Conservation (phyloP, 805 yeast species). For the Metschnikowia anglica region DNA sequence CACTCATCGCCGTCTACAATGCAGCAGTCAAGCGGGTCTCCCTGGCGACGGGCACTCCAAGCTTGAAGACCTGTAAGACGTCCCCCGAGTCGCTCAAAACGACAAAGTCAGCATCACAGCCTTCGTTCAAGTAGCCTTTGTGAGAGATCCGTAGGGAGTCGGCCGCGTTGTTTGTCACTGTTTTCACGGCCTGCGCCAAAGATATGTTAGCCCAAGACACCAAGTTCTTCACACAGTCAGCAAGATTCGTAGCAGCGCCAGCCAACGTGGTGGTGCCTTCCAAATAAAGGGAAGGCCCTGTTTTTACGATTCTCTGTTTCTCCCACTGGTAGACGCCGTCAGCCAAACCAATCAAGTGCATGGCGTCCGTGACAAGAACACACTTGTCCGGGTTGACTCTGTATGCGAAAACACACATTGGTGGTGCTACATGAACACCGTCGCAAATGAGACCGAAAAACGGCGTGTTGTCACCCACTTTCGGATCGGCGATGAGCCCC, state of each 20-base stretch:
- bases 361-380: slow-evolving; percentile 58
- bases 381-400: slow-evolving; percentile 52
- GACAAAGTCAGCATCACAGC: slow-evolving; percentile 58
- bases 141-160: slow-evolving; percentile 42
- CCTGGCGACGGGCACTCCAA: slow-evolving; percentile 32
- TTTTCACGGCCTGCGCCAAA: slow-evolving; percentile 53
- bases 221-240: slow-evolving; percentile 50
- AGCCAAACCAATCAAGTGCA: slow-evolving; percentile 54
- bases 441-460: slow-evolving; percentile 56
- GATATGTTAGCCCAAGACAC: slow-evolving; percentile 49
- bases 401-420: slow-evolving; percentile 51
- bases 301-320: slow-evolving; percentile 46
- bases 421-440: slow-evolving; percentile 59
- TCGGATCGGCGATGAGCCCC: slow-evolving; percentile 44
- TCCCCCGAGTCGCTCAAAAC: slow-evolving; percentile 45
- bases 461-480: slow-evolving; percentile 31
- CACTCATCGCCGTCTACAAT: slow-evolving; percentile 1
- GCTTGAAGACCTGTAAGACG: slow-evolving; percentile 50
- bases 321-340: slow-evolving; percentile 59
- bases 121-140: slow-evolving; percentile 51
- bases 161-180: slow-evolving; percentile 57
- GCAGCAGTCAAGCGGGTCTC: slow-evolving; percentile 9
- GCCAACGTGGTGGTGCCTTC: slow-evolving; percentile 59
- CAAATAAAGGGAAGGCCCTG: slow-evolving; percentile 46
- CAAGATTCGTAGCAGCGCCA: slow-evolving; percentile 58